A percentile compares a stretch with the other conserved stretches of the same genome.
phyloP scores from a whole-genome alignment of 2,329 filamentous ascomycete species.

The Epichloe gansuensis region DNA sequence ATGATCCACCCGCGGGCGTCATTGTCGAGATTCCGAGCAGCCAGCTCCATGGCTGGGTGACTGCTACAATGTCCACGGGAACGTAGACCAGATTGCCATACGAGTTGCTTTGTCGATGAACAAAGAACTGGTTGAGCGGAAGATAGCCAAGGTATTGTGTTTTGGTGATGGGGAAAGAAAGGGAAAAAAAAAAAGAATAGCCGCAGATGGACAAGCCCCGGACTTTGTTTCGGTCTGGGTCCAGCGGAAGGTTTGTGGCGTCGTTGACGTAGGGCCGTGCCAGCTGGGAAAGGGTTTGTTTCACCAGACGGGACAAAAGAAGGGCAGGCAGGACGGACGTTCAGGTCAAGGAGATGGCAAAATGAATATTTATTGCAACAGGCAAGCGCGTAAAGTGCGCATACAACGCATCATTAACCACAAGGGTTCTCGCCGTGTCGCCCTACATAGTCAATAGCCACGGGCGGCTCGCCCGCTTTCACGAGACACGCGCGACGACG shows the following conservation, averaged over 20 bases:
- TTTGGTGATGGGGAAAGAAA: not conserved
- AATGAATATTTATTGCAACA: too few species aligned
- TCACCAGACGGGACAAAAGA: too few species aligned
- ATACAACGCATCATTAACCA: not conserved
- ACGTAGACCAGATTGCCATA: not conserved
- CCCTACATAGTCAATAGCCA: not conserved
- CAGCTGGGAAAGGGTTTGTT: not conserved
- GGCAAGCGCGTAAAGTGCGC: not conserved
- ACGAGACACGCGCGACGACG: too few species aligned
- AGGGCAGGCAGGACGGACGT: too few species aligned
- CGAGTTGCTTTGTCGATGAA: not conserved
- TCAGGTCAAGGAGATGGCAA: too few species aligned
- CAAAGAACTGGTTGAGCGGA: not conserved
- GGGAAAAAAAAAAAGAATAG: not conserved
- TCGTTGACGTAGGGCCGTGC: not conserved
- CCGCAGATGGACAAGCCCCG: not conserved
- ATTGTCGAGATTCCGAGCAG: constrained; percentile 43
- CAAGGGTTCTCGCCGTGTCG: constrained; percentile 8
- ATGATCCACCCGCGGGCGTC: constrained; percentile 92
- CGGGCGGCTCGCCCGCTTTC: not conserved
- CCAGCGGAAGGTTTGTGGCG: not conserved
- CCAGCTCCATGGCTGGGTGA: constrained; percentile 25
- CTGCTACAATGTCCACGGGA: not conserved
- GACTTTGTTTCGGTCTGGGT: not conserved
- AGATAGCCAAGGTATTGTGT: not conserved